A percentile compares a stretch with the other conserved stretches of the same genome.
Conservation (phyloP, 2,329 filamentous ascomycete species). For the Emergomyces pasteurianus region DNA sequence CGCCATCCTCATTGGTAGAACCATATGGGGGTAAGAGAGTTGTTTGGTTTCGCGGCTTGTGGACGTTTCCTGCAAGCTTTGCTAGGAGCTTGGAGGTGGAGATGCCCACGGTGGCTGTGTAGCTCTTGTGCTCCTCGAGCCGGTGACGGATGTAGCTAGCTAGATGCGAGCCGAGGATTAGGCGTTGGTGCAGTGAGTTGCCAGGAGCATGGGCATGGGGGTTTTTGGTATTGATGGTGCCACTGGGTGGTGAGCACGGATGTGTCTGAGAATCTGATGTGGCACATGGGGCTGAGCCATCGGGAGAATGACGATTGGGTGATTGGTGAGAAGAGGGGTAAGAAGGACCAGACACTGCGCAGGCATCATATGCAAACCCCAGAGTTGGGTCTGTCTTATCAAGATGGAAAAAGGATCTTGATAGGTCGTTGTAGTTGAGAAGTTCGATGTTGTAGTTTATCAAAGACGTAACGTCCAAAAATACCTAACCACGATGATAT, state of each 20-base stretch:
- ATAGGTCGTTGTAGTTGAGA: slow-evolving; percentile 54
- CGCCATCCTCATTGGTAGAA: slow-evolving; percentile 2
- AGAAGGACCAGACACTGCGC: slow-evolving; percentile 51
- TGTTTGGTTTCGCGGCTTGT: slow-evolving; percentile 84
- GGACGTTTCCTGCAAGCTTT: slow-evolving; percentile 69
- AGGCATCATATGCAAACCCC: slow-evolving; percentile 73
- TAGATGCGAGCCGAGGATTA: slow-evolving; percentile 70
- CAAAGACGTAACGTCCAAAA: slow-evolving; percentile 74
- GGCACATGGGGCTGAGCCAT: slow-evolving; percentile 5
- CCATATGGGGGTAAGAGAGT: slow-evolving; percentile 59
- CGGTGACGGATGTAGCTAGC: slow-evolving; percentile 59
- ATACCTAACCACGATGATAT: slow-evolving; percentile 36
- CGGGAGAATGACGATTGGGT: neutral
- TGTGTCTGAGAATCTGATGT: slow-evolving; percentile 12
- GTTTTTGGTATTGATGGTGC: neutral
- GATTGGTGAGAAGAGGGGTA: slow-evolving; percentile 31
- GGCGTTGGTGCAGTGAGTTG: slow-evolving; percentile 40
- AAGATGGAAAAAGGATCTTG: slow-evolving; percentile 67
- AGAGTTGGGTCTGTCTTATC: slow-evolving; percentile 58
- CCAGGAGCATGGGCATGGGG: neutral
- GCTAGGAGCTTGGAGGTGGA: slow-evolving; percentile 77
- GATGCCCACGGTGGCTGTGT: slow-evolving; percentile 78
- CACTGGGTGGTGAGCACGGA: neutral
- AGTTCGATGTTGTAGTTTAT: slow-evolving; percentile 67
- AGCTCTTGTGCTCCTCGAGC: slow-evolving; percentile 65